Evolutionary conservation across 83 land plant genomes (phyloP).

Genomic region (Picea abies): DNA sequence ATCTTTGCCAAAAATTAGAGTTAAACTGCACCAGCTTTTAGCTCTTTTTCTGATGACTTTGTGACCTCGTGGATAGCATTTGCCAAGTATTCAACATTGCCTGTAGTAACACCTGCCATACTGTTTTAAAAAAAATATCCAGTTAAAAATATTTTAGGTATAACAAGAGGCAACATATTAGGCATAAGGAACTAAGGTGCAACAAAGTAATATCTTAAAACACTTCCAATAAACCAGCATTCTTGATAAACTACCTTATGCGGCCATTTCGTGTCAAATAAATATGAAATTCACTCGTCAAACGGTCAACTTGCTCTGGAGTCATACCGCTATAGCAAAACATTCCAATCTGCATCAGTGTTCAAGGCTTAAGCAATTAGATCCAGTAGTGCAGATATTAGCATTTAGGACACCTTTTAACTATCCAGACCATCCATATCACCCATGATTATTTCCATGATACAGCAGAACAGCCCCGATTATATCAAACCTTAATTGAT

Average conservation of each 20-base stretch:
- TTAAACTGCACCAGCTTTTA: not conserved
- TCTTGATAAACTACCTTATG: slow-evolving; percentile 57
- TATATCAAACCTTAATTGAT: not conserved
- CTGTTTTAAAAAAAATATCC: slow-evolving; percentile 32
- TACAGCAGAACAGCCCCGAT: not conserved
- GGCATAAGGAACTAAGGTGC: not conserved
- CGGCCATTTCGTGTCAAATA: slow-evolving; percentile 94
- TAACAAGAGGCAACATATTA: not conserved
- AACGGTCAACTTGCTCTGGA: slow-evolving; percentile 89
- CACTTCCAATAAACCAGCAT: not conserved
- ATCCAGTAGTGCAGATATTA: not conserved
- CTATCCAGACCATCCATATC: no score
- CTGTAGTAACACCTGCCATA: slow-evolving; percentile 90
- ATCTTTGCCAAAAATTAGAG: not conserved
- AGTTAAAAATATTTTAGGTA: not conserved
- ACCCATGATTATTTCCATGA: not conserved
- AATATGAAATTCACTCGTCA: slow-evolving; percentile 87
- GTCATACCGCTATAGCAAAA: slow-evolving; percentile 94
- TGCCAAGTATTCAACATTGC: slow-evolving; percentile 82
- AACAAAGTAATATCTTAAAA: not conserved
- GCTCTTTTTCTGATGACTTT: slow-evolving; percentile 31
- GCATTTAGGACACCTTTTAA: no score
- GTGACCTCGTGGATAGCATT: slow-evolving; percentile 91
- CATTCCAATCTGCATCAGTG: slow-evolving; percentile 86
- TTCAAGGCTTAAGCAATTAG: not conserved